These are phyloP conservation scores for Botrytis cinerea DNA, from an alignment of 2,329 filamentous ascomycete genomes.

Conservation along the genomic window DNA sequence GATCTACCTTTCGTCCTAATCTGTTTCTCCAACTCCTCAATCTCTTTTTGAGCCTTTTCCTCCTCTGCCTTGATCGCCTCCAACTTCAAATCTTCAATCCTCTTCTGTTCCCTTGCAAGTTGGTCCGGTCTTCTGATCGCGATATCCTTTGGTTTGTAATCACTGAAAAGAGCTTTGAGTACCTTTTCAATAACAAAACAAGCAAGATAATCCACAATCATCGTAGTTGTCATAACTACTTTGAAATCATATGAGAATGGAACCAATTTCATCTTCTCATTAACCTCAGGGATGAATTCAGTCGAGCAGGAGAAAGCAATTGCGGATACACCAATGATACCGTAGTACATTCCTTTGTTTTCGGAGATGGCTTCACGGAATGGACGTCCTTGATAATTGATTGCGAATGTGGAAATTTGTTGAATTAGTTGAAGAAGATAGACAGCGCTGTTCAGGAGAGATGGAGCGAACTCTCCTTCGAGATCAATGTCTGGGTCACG, in stretches of 20 bases:
- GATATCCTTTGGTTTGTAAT: conserved; percentile 93
- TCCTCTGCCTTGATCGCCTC: conserved; percentile 52
- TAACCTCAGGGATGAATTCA: conserved; percentile 93
- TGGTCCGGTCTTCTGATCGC: conserved; percentile 85
- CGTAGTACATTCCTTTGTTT: conserved; percentile 98
- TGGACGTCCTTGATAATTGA: conserved; percentile 98
- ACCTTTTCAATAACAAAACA: conserved; percentile 88
- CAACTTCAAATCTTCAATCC: conserved; percentile 61
- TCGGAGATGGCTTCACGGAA: conserved; percentile 92
- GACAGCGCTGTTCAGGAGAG: conserved; percentile 92
- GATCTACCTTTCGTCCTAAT: conserved; percentile 45
- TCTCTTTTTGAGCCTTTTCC: conserved; percentile 54
- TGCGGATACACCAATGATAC: conserved; percentile 83
- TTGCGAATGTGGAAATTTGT: conserved; percentile 97
- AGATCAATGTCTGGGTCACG: conserved; percentile 72
- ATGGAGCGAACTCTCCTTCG: conserved; percentile 91
- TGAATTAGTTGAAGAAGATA: conserved; percentile 98
- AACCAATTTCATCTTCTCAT: conserved; percentile 88
- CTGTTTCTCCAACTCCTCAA: conserved; percentile 59
- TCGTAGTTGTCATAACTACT: conserved; percentile 75
- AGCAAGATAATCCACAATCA: conserved; percentile 83
- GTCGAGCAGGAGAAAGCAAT: conserved; percentile 94
- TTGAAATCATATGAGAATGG: conserved; percentile 91
- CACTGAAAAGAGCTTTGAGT: conserved; percentile 83
- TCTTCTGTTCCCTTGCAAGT: conserved; percentile 69